Evolutionary conservation across 169 alveolate species (phyloP).

Genomic region (Theileria orientalis): DNA sequence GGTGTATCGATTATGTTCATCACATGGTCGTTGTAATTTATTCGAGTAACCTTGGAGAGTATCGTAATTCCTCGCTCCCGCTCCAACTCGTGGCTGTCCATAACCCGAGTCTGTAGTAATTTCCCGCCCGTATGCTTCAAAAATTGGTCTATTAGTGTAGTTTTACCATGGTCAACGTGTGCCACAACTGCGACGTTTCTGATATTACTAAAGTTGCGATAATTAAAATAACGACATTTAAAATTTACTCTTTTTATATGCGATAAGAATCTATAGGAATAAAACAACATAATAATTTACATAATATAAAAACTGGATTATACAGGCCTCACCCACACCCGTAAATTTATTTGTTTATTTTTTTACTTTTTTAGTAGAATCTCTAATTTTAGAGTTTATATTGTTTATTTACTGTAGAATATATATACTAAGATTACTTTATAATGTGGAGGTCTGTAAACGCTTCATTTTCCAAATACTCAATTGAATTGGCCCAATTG

Average conservation of each 20-base stretch:
- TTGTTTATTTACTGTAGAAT: conserved; percentile 1
- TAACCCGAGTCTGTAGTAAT: conserved; percentile 68
- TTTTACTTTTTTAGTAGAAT: conserved; percentile 1
- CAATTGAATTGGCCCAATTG: conserved; percentile 77
- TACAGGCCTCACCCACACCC: neutral
- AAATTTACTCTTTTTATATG: conserved; percentile 41
- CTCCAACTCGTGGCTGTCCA: conserved; percentile 91
- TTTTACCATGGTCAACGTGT: conserved; percentile 99
- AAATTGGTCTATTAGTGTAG: conserved; percentile 93
- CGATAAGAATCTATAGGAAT: conserved; percentile 17
- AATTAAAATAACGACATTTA: conserved; percentile 9
- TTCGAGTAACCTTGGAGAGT: conserved; percentile 91
- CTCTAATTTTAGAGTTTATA: neutral
- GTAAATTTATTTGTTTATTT: neutral
- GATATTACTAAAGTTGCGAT: conserved; percentile 68
- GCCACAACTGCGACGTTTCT: conserved; percentile 98
- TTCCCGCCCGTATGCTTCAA: conserved; percentile 75
- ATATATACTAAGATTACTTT: conserved; percentile 6
- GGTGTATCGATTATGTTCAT: conserved; percentile 85
- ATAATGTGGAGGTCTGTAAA: conserved; percentile 79
- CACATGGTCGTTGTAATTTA: conserved; percentile 82
- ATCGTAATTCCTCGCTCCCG: conserved; percentile 97
- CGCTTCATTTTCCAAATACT: conserved; percentile 74
- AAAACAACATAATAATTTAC: conserved; percentile 8
- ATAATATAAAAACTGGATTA: neutral